Conservation (phyloP, 306 rosid genomes). For the Chamaecrista fasciculata region DNA sequence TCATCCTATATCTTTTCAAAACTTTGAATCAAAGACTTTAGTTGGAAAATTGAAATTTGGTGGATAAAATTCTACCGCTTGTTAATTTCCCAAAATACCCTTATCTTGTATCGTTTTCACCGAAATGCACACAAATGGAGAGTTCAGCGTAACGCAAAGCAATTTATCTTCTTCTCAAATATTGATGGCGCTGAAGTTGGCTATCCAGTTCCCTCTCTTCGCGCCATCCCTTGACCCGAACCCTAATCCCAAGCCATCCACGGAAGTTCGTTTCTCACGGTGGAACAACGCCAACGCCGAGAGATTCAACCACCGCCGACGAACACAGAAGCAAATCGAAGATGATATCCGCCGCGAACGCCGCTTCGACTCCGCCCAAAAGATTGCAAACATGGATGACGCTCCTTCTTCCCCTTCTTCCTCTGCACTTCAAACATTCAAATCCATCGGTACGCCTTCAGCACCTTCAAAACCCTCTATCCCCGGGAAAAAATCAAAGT, state of each 20-base stretch:
- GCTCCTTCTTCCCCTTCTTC: neutral
- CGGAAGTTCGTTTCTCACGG: slow-evolving; percentile 53
- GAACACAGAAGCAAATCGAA: slow-evolving; percentile 62
- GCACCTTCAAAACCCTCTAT: slow-evolving; percentile 65
- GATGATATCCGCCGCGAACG: slow-evolving; percentile 72
- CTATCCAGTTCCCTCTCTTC: slow-evolving; percentile 47
- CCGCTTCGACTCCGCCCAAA: slow-evolving; percentile 20
- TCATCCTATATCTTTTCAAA: no score
- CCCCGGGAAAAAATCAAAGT: slow-evolving; percentile 66
- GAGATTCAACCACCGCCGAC: slow-evolving; percentile 57
- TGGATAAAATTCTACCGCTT: no score
- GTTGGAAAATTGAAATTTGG: no score
- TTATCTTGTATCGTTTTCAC: no score
- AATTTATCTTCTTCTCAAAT: slow-evolving; percentile 2
- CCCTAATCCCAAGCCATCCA: slow-evolving; percentile 20
- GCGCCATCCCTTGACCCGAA: slow-evolving; percentile 40
- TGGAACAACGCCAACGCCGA: slow-evolving; percentile 84
- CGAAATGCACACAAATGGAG: no score
- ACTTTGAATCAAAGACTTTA: no score
- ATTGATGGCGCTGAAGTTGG: slow-evolving; percentile 59
- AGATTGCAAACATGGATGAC: slow-evolving; percentile 1
- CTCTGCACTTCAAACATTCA: slow-evolving; percentile 28
- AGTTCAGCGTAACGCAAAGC: neutral
- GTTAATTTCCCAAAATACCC: neutral
- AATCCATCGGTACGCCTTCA: slow-evolving; percentile 63